phyloP scores from a whole-genome alignment of 768 basidiomycete species.

The Hericium rajendrae region DNA sequence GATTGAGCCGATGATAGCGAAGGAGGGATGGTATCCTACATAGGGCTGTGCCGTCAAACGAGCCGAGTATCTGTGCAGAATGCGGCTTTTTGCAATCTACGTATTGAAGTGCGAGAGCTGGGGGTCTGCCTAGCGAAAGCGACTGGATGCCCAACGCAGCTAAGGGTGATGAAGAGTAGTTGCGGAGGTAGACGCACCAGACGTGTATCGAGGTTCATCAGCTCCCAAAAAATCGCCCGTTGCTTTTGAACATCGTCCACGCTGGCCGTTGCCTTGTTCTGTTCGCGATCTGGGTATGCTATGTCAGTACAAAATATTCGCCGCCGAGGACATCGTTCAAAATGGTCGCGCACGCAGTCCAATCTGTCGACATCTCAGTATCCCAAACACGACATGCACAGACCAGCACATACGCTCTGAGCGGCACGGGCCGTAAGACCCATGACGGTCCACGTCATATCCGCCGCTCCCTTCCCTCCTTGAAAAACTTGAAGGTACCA shows the following conservation, averaged over 20 bases:
- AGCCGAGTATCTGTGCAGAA: not conserved
- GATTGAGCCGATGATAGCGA: not conserved
- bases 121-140: not conserved
- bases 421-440: not conserved
- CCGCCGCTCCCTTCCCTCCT: not conserved
- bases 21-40: not conserved
- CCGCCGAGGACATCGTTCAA: not conserved
- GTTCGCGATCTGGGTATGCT: not conserved
- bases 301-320: not conserved
- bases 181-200: not conserved
- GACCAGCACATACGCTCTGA: not conserved
- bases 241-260: not conserved
- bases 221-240: not conserved
- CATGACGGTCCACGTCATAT: not conserved
- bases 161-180: not conserved
- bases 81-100: not conserved
- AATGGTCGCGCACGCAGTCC: not conserved
- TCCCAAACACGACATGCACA: not conserved
- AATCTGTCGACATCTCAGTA: not conserved
- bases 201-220: not conserved
- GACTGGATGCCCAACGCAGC: not conserved
- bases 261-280: not conserved
- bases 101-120: not conserved
- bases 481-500: not conserved
- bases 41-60: not conserved